These are phyloP conservation scores for Plasmodium chabaudi DNA, from an alignment of 169 alveolate species.

Conservation along the genomic window DNA sequence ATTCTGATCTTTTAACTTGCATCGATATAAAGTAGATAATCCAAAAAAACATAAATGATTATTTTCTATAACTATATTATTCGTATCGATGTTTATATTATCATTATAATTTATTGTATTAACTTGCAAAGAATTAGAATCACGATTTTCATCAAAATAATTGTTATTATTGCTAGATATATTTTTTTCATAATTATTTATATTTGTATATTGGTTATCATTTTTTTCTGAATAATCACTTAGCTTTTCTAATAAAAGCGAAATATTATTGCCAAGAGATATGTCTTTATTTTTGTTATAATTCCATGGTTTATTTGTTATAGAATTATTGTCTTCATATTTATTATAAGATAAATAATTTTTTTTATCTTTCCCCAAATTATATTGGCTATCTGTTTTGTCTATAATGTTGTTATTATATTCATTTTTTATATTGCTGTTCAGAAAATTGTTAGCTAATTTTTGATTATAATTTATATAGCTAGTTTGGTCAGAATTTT, in stretches of 20 bases:
- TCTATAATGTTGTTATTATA: background rate
- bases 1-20: conserved; percentile 53
- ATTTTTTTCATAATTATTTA: background rate
- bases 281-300: conserved; percentile 8
- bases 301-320: background rate
- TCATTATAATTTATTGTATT: conserved; percentile 67
- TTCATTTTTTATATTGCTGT: conserved; percentile 4
- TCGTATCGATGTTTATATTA: conserved; percentile 44
- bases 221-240: conserved; percentile 61
- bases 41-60: conserved; percentile 54
- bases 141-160: background rate
- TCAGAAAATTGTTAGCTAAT: background rate
- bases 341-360: background rate
- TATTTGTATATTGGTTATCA: background rate
- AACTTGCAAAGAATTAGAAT: background rate
- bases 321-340: background rate
- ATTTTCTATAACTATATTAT: conserved; percentile 47
- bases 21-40: conserved; percentile 25
- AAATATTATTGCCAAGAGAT: conserved; percentile 50
- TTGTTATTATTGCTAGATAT: background rate
- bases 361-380: background rate
- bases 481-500: no score
- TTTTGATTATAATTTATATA: no score
- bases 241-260: conserved; percentile 41
- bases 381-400: background rate